These are phyloP conservation scores for Penicillium canescens DNA, from an alignment of 495 filamentous ascomycete species.

Conservation along the genomic window DNA sequence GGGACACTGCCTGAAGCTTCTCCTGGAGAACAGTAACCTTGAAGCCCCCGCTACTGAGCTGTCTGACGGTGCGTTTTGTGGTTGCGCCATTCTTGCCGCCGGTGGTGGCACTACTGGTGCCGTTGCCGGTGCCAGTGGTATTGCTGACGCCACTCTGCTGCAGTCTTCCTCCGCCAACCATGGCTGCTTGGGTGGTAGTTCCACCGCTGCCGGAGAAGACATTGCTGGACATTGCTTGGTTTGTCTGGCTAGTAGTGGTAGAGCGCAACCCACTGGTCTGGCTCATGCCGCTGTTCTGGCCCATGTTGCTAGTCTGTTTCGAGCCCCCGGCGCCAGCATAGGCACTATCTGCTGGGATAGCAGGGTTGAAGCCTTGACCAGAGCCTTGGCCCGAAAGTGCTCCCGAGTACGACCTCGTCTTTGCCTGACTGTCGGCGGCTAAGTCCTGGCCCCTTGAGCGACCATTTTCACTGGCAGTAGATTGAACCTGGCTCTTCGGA, in stretches of 20 bases:
- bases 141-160: neutral
- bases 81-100: neutral
- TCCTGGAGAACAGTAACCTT: constrained; percentile 34
- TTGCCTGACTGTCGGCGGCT: neutral
- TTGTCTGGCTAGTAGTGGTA: neutral
- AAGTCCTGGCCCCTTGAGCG: neutral
- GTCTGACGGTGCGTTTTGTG: constrained; percentile 8
- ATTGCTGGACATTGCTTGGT: neutral
- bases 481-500: neutral
- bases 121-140: neutral
- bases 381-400: neutral
- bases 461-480: neutral
- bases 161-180: constrained; percentile 1
- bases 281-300: neutral
- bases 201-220: neutral
- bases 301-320: neutral
- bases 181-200: neutral
- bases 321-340: neutral
- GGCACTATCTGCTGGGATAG: neutral
- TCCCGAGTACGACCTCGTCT: neutral
- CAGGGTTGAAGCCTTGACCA: neutral
- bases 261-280: neutral
- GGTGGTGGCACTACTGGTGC: neutral
- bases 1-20: constrained; percentile 31
- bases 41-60: constrained; percentile 12